phyloP scores from a whole-genome alignment of 768 basidiomycete genomes.

The Termitomyces sp. region DNA sequence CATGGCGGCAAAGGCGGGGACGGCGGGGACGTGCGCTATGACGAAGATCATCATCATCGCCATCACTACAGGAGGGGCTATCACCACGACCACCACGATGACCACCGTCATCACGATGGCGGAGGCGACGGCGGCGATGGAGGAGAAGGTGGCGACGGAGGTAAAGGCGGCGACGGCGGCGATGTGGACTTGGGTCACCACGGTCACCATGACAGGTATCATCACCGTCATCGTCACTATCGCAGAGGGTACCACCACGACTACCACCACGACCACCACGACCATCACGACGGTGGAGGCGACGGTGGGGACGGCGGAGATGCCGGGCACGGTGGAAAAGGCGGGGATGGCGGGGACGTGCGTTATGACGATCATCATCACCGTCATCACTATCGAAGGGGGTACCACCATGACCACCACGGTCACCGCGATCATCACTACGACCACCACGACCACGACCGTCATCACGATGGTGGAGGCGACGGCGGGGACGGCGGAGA shows the following conservation, averaged over 20 bases:
- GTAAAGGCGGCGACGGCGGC: neutral
- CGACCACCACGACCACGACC: no score
- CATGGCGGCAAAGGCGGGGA: constrained; percentile 1
- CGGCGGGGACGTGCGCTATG: neutral
- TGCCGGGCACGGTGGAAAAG: neutral
- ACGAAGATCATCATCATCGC: neutral
- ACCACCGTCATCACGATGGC: neutral
- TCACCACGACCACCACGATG: no score
- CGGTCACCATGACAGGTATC: no score
- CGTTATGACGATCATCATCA: neutral
- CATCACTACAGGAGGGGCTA: no score
- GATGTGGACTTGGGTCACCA: no score
- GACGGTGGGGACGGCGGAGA: neutral
- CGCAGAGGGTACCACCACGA: neutral
- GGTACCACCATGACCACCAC: no score
- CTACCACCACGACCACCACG: neutral
- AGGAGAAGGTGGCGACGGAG: neutral
- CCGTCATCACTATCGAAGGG: neutral
- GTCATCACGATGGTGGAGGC: neutral
- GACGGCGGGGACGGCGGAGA: neutral
- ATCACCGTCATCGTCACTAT: neutral
- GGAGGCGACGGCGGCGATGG: neutral
- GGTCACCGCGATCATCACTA: no score
- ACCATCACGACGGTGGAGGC: neutral
- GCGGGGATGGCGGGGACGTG: neutral